Evolutionary conservation across 495 filamentous ascomycete genomes (phyloP).

Genomic region (Penicillium paxilli): DNA sequence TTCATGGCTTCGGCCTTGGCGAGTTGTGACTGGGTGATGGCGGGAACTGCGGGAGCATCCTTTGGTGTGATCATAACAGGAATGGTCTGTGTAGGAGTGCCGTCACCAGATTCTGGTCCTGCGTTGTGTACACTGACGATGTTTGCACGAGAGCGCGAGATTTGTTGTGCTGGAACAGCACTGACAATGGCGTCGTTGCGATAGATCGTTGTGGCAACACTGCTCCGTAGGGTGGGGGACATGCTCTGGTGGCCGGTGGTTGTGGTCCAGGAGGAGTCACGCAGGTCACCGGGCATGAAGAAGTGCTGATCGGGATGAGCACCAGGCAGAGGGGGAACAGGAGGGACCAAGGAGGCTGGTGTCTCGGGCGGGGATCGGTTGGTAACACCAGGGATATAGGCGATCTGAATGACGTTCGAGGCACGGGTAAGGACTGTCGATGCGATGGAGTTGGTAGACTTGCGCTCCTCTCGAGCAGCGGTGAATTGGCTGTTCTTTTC

Average conservation of each 20-base stretch:
- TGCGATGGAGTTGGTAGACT: conserved; percentile 88
- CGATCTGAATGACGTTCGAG: conserved; percentile 98
- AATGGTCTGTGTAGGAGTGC: conserved; percentile 7
- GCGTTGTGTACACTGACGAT: conserved; percentile 78
- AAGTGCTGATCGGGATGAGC: conserved; percentile 79
- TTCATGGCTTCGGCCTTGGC: conserved; percentile 41
- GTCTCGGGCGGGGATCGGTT: conserved; percentile 84
- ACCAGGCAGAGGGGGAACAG: conserved; percentile 88
- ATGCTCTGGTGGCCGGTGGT: conserved; percentile 65
- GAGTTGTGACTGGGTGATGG: conserved; percentile 50
- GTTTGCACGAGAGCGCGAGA: conserved; percentile 79
- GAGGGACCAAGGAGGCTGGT: conserved; percentile 80
- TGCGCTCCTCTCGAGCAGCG: conserved; percentile 73
- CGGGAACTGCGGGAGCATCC: conserved; percentile 53
- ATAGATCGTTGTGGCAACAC: conserved; percentile 90
- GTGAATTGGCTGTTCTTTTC: conserved; percentile 56
- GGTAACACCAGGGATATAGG: conserved; percentile 96
- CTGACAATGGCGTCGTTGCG: conserved; percentile 82
- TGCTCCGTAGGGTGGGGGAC: conserved; percentile 64
- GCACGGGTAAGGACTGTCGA: conserved; percentile 94
- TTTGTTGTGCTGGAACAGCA: conserved; percentile 79
- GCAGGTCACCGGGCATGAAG: conserved; percentile 89
- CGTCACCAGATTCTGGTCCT: conserved; percentile 30
- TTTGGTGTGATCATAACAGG: conserved; percentile 32
- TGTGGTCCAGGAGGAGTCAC: conserved; percentile 80